These are phyloP conservation scores for Capsicum chinense DNA, from an alignment of 257 asterid species.

Conservation along the genomic window DNA sequence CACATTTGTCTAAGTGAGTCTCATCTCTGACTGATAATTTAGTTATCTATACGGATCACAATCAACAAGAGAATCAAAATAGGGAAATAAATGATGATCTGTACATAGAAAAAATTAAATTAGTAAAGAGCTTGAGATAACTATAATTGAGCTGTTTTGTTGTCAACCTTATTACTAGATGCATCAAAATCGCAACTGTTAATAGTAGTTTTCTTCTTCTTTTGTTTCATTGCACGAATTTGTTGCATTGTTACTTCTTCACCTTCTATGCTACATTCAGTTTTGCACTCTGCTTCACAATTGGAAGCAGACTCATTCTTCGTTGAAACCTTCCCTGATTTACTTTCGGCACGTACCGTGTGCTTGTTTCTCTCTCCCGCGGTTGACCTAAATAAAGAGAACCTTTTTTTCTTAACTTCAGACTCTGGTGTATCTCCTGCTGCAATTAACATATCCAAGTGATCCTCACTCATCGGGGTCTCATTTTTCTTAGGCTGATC, in stretches of 20 bases:
- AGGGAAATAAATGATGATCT: not conserved
- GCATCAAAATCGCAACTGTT: not conserved
- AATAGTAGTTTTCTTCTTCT: not conserved
- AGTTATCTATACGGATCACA: not conserved
- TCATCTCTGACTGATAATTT: constrained; percentile 15
- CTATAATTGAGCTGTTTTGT: not conserved
- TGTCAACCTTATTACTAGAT: constrained; percentile 27
- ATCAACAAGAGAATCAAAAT: not conserved
- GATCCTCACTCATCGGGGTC: not conserved
- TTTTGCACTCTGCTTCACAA: not conserved
- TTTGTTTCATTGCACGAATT: constrained; percentile 23
- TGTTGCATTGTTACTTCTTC: constrained; percentile 36
- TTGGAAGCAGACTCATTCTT: constrained; percentile 18
- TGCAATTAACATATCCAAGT: constrained; percentile 13
- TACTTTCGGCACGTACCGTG: not conserved
- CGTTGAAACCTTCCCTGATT: constrained; percentile 10
- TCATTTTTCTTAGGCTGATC: constrained; percentile 41
- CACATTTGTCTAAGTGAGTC: not conserved
- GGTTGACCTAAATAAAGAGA: not conserved
- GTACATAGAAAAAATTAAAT: not conserved
- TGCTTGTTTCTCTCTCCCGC: constrained; percentile 24
- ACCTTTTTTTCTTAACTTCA: constrained; percentile 34
- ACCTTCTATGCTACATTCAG: constrained; percentile 32
- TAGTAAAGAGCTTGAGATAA: not conserved
- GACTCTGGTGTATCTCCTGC: not conserved